Percentiles rank a stretch among this genome's conserved stretches.
Evolutionary conservation across 495 filamentous ascomycete genomes (phyloP).

Genomic region (Neurospora sublineolata): DNA sequence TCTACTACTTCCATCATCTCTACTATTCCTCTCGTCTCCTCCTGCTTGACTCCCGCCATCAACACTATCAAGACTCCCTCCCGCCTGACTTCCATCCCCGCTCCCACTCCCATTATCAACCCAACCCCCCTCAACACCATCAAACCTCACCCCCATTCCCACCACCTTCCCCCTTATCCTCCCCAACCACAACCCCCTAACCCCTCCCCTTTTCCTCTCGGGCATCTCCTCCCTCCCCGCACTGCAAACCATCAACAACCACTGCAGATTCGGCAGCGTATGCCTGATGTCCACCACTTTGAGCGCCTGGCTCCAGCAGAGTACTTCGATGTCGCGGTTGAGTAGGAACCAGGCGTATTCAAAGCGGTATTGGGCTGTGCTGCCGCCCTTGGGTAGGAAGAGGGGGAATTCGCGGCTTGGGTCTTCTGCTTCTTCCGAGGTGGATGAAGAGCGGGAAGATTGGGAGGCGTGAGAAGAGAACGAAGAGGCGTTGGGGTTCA

Average conservation of each 20-base stretch:
- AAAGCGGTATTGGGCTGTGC: conserved; percentile 67
- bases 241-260: conserved; percentile 75
- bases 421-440: conserved; percentile 8
- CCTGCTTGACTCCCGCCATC: background rate
- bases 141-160: conserved; percentile 8
- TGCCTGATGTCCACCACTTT: conserved; percentile 77
- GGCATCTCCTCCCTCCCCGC: conserved; percentile 68
- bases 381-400: conserved; percentile 52
- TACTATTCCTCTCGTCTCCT: background rate
- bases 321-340: conserved; percentile 84
- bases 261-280: conserved; percentile 87
- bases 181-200: conserved; percentile 50
- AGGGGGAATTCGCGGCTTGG: conserved; percentile 65
- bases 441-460: background rate
- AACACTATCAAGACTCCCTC: background rate
- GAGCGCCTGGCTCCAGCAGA: conserved; percentile 63
- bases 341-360: conserved; percentile 92
- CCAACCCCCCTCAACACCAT: background rate
- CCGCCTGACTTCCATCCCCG: background rate
- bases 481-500: background rate
- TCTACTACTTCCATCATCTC: conserved; percentile 25
- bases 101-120: conserved; percentile 8
- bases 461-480: background rate
- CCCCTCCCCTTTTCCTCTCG: conserved; percentile 63
- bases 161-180: conserved; percentile 18